Evolutionary conservation across 805 yeast genomes (phyloP), one percentile per base, ranked within the genome.

Genomic region (Yarrowia sp.): DNA sequence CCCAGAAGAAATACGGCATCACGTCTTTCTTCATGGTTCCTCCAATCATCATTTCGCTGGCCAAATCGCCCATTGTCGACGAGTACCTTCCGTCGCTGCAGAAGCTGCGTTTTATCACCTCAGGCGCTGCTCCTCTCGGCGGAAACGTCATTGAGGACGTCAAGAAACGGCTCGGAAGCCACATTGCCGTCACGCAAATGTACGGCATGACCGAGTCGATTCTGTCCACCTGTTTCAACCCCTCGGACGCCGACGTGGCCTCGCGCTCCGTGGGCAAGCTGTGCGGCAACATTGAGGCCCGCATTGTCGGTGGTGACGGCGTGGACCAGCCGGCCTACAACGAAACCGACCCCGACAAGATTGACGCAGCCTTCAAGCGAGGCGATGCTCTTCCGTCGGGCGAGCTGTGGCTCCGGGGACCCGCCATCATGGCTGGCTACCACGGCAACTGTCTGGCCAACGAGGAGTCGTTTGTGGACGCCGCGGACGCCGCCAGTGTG

Each of bases 371-470:
- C 20, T 61, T 61, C 55, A 61, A 61, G 55, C 43, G 55, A 20
- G 66, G 66, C 15, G 66, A 61, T 15, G 52, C 69, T 39, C 72
- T 71, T 14, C 53, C 69, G 10, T 39, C 77, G 30, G 88, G 88
- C 15, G 89, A 86, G 71, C 73, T 86, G 50, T 77, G 82, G 71
- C 73, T 86, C 15, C 73, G 84, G 20, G 89, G 89, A 1, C 84
- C 86, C 1, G 86, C 85, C 68, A 78, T 85, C 17, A 85, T 85
- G 73, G 68, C 73, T 46, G 80, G 81, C 20, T 86, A 86, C 75
- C 86, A 76, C 76, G 79, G 83, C 65, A 80, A 83, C 70, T 76
- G 76, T 9, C 82, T 82, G 61, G 86, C 84, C 63, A 84, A 87
- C 3, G 75, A 66, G 6, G 80, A 80, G 70, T 77, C 81, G 0